Base-by-base conservation (phyloP, 352 stramenopile species). In the Globisporangium solare region DNA sequence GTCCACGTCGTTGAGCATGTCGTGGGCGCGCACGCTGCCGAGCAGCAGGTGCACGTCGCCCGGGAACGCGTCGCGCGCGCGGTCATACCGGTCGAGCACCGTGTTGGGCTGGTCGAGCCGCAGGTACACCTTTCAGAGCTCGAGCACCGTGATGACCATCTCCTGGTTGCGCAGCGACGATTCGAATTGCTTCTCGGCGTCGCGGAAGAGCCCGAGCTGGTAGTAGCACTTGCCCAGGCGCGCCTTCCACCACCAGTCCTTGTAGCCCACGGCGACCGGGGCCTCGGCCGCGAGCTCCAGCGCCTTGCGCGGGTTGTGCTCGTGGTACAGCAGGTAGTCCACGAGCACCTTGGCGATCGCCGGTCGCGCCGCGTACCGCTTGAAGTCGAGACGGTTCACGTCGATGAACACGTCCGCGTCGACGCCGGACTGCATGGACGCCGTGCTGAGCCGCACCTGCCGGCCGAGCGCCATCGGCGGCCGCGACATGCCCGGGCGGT, bases 241-340 rank as follows among this genome's bases (percentile, higher is more conserved):
- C n/a, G 82, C 78, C 62, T 98, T 98, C 93, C 93, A 98, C 88
- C 88, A 98, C 92, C 92, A 98, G 66, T 96, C 87, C 63, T 96
- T 93, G 65, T 93, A 98, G 40, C 95, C 86, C 4, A 73, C 76
- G 6, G 74, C 84, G 20, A 92, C 80, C 0, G 89, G 97, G 15
- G 86, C 92, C 59, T 97, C 89, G 3, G 91, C 87, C 22, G 88
- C 89, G 10, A 98, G 76, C 64, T 98, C 91, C 8, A 98, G 70
- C 7, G 89, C 93, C 53, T 96, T 97, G 47, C 89, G 70, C 4
- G 89, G 81, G 59, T 98, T 98, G 64, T 96, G 86, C 50, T 97
- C 92, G 37, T 96, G 85, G 68, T 97, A 97, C 1, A 98, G 67
- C 40, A 98, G 58, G 65, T 97, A 98, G 56, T 98, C 93, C 7